phyloP scores from a whole-genome alignment of 2,329 filamentous ascomycete genomes.

The Aureobasidium vineae region DNA sequence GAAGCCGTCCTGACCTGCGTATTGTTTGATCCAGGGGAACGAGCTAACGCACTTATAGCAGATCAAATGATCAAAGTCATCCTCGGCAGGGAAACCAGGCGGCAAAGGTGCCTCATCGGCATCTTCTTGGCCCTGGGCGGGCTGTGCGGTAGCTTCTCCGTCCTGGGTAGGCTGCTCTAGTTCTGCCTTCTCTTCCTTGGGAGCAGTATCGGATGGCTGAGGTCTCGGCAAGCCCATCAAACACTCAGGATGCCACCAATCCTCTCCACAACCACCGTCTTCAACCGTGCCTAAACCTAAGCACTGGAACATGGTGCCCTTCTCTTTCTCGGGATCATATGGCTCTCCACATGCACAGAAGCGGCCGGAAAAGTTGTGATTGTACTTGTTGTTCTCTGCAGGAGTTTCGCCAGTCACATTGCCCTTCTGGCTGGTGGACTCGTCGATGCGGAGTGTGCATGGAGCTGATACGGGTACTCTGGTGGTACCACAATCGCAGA shows the following conservation, averaged over 20 bases:
- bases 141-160: conserved; percentile 43
- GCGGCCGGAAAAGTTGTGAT: conserved; percentile 88
- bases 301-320: conserved; percentile 98
- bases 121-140: conserved; percentile 41
- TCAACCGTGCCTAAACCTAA: conserved; percentile 76
- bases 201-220: conserved; percentile 44
- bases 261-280: conserved; percentile 87
- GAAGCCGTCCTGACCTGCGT: conserved; percentile 78
- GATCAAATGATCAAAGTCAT: conserved; percentile 84
- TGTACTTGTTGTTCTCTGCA: conserved; percentile 76
- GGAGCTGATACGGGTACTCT: conserved; percentile 65
- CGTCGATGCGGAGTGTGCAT: conserved; percentile 72
- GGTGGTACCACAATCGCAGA: conserved; percentile 92
- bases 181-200: conserved; percentile 28
- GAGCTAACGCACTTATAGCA: conserved; percentile 92
- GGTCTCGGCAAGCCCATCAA: conserved; percentile 74
- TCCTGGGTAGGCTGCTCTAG: background rate
- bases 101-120: conserved; percentile 66
- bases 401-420: conserved; percentile 73
- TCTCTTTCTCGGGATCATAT: conserved; percentile 85
- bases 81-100: conserved; percentile 82
- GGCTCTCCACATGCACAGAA: conserved; percentile 89
- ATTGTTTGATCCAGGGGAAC: conserved; percentile 87
- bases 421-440: conserved; percentile 71
- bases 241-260: conserved; percentile 97